These are phyloP conservation scores for Diaporthe amygdali DNA, from an alignment of 2,329 filamentous ascomycete genomes.

Conservation along the genomic window DNA sequence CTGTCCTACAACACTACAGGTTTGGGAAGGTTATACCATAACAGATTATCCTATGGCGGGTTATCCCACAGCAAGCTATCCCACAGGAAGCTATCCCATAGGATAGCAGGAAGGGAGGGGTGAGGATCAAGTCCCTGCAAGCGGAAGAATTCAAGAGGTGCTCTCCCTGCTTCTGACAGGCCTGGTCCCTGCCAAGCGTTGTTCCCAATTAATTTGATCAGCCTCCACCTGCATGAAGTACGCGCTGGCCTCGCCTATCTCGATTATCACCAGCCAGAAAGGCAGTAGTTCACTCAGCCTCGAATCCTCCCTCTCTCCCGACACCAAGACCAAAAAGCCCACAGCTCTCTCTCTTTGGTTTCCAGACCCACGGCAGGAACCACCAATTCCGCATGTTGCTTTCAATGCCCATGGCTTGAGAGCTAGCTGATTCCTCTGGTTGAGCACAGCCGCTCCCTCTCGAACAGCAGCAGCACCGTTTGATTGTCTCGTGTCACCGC, in stretches of 20 bases:
- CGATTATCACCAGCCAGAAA: background rate
- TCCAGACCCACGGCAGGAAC: background rate
- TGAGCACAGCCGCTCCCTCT: background rate
- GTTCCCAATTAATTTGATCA: constrained; percentile 14
- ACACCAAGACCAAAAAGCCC: background rate
- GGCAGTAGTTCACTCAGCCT: background rate
- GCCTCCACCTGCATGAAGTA: background rate
- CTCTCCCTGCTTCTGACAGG: background rate
- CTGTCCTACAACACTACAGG: too few species aligned
- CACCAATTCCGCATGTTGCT: background rate
- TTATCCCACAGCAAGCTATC: background rate
- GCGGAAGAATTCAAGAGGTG: background rate
- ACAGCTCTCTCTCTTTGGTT: background rate
- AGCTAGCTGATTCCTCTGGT: background rate
- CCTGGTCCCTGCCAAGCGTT: constrained; percentile 5
- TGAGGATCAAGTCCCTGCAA: background rate
- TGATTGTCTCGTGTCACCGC: background rate
- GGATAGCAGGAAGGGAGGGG: too few species aligned
- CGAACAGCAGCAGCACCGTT: background rate
- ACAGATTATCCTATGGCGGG: background rate
- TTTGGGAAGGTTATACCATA: background rate
- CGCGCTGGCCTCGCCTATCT: background rate
- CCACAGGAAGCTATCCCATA: background rate
- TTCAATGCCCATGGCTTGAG: background rate
- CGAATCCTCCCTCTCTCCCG: background rate